Evolutionary conservation across 164 flowering plant genomes (phyloP), one percentile per base, ranked within the genome.

Genomic region (Stephania cephalantha): DNA sequence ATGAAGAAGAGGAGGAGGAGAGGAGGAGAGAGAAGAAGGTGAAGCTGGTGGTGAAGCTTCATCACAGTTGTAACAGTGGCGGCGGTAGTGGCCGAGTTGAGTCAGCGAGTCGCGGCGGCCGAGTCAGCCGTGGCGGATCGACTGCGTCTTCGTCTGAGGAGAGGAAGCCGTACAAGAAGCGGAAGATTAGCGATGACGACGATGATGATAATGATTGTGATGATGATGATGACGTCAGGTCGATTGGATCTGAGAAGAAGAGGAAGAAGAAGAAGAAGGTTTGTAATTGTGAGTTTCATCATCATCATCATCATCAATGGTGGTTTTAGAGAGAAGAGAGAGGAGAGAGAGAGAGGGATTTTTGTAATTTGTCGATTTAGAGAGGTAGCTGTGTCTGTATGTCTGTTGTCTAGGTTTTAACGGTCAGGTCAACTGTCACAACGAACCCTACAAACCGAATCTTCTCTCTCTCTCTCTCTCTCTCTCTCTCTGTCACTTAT

Each of bases 401-500:
- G 64, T 68, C 67, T 52, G 48, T 68, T 71, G 46, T 76, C 68
- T 64, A 46, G 79, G 71, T 81, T 75, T 68, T 83, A 87, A 84
- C 86, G 81, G 86, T 79, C 75, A 79, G 78, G 88, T 87, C 94
- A 88, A 87, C 87, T 85, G 89, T 87, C 89, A 83, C 78, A 76
- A 79, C 79, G 77, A 79, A 78, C 72, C 85, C 84, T 78, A 85
- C 85, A 84, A 22, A 58, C 73, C 7, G 29, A 69, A 50, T 53
- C 87, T 84, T 72, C 66, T 75, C 74, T 82, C 71, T 71, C 79
- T 78, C 55, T 9, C 64, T 11, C 15, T 1, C 61, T 74, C 76
- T 58, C 46, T 83, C 18, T 79, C 78, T 79, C 70, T 35, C 46
- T 72, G 64, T 66, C 20, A 6, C 64, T 58, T 58, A 12, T n/a